Conservation (phyloP, 768 basidiomycete genomes). For the Phlebiopsis gigantea region DNA sequence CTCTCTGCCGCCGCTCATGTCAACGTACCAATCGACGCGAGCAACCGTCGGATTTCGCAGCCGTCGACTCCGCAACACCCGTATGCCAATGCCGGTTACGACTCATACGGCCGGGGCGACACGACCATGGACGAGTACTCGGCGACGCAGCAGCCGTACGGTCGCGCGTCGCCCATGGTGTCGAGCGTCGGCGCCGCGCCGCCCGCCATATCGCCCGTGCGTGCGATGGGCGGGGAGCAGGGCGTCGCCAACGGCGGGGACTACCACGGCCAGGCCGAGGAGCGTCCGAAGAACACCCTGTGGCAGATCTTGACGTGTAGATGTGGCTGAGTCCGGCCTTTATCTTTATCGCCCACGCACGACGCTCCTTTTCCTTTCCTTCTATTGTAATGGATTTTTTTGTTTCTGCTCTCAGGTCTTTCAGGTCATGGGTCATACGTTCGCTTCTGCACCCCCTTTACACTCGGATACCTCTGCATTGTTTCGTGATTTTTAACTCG, state of each 20-base stretch:
- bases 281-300: constrained; percentile 48
- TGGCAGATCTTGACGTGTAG: constrained; percentile 74
- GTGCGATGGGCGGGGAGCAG: constrained; percentile 64
- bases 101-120: constrained; percentile 37
- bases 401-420: background rate
- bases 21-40: constrained; percentile 59
- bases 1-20: constrained; percentile 71
- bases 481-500: constrained; percentile 3
- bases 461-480: constrained; percentile 15
- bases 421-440: constrained; percentile 7
- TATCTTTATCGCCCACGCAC: constrained; percentile 16
- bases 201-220: constrained; percentile 67
- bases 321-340: constrained; percentile 45
- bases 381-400: background rate
- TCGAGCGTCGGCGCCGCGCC: constrained; percentile 62
- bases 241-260: constrained; percentile 59
- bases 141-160: constrained; percentile 52
- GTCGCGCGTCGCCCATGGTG: constrained; percentile 81
- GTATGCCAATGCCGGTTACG: constrained; percentile 65
- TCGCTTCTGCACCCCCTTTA: constrained; percentile 4
- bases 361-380: background rate
- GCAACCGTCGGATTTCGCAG: constrained; percentile 40
- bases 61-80: constrained; percentile 53
- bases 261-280: constrained; percentile 52
- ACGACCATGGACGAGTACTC: constrained; percentile 49